A percentile compares a stretch with the other conserved stretches of the same genome.
Conservation (phyloP, 148 eudicot genomes). For the Amaranthus cruentus region DNA sequence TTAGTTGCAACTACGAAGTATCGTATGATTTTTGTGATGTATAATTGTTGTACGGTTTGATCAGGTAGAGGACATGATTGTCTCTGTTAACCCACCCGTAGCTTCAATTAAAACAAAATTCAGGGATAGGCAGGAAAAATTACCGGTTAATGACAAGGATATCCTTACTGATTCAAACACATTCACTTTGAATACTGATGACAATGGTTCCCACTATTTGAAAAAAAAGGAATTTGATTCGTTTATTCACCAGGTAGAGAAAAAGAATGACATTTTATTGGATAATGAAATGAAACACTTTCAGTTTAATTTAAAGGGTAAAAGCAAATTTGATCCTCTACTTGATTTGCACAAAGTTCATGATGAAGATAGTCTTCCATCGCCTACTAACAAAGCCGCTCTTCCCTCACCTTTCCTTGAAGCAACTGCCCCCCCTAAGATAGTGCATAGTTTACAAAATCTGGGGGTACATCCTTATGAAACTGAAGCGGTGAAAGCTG, state of each 20-base stretch:
- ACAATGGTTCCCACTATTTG: constrained; percentile 21
- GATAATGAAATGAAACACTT: constrained; percentile 29
- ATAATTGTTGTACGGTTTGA: not conserved
- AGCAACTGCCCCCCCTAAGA: constrained; percentile 26
- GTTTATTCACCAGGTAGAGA: constrained; percentile 23
- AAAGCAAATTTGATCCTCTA: constrained; percentile 48
- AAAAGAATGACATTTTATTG: constrained; percentile 19
- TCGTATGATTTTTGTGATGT: constrained; percentile 8
- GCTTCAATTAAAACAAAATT: constrained; percentile 25
- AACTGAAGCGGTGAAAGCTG: constrained; percentile 77
- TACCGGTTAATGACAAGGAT: constrained; percentile 32
- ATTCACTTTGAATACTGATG: constrained; percentile 30
- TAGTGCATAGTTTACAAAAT: constrained; percentile 25
- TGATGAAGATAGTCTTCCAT: constrained; percentile 87
- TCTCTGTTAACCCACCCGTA: constrained; percentile 29
- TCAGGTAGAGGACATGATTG: constrained; percentile 56
- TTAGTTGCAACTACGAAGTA: not conserved
- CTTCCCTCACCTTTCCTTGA: constrained; percentile 28
- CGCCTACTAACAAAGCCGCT: constrained; percentile 65
- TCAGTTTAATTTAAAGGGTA: constrained; percentile 40
- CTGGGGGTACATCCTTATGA: constrained; percentile 64
- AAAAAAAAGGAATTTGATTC: constrained; percentile 29
- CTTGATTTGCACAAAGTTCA: constrained; percentile 87
- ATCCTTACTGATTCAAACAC: constrained; percentile 46
- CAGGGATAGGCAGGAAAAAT: constrained; percentile 35